phyloP scores from a whole-genome alignment of 208 protist genomes.

The Angomonas deanei region DNA sequence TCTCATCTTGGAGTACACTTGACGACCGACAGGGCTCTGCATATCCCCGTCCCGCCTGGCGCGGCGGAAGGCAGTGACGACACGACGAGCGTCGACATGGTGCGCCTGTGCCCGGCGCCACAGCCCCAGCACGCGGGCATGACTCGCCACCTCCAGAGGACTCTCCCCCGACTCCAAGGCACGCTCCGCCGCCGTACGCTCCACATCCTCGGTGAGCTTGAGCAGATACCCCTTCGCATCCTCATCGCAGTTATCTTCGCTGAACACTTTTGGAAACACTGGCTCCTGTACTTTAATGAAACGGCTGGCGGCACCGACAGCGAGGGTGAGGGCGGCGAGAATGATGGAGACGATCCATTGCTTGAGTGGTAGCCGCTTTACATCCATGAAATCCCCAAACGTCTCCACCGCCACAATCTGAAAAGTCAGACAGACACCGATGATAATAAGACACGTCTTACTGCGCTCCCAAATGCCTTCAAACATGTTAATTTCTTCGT shows the following conservation, averaged over 20 bases:
- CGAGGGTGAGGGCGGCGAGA: slow-evolving; percentile 26
- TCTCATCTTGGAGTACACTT: background rate
- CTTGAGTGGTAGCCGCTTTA: slow-evolving; percentile 27
- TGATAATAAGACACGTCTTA: slow-evolving; percentile 65
- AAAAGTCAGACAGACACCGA: slow-evolving; percentile 67
- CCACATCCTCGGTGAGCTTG: slow-evolving; percentile 42
- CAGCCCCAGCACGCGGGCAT: slow-evolving; percentile 40
- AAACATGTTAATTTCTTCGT: slow-evolving; percentile 81
- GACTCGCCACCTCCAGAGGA: slow-evolving; percentile 34
- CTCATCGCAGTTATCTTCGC: slow-evolving; percentile 29
- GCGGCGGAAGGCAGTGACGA: slow-evolving; percentile 63
- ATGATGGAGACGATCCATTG: slow-evolving; percentile 53
- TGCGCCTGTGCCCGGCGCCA: slow-evolving; percentile 61
- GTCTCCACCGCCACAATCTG: slow-evolving; percentile 87
- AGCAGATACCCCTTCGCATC: slow-evolving; percentile 41
- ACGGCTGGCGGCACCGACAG: slow-evolving; percentile 29
- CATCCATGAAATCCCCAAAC: slow-evolving; percentile 85
- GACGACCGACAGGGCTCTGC: background rate
- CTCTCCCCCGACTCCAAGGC: slow-evolving; percentile 20
- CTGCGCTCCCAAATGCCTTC: slow-evolving; percentile 64
- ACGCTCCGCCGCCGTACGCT: slow-evolving; percentile 28
- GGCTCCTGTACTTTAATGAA: slow-evolving; percentile 46
- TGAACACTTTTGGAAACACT: slow-evolving; percentile 17
- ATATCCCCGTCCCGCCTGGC: slow-evolving; percentile 19
- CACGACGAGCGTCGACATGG: slow-evolving; percentile 33